These are phyloP conservation scores for Astrothelium macrocarpum DNA, from an alignment of 495 filamentous ascomycete species.

Conservation along the genomic window DNA sequence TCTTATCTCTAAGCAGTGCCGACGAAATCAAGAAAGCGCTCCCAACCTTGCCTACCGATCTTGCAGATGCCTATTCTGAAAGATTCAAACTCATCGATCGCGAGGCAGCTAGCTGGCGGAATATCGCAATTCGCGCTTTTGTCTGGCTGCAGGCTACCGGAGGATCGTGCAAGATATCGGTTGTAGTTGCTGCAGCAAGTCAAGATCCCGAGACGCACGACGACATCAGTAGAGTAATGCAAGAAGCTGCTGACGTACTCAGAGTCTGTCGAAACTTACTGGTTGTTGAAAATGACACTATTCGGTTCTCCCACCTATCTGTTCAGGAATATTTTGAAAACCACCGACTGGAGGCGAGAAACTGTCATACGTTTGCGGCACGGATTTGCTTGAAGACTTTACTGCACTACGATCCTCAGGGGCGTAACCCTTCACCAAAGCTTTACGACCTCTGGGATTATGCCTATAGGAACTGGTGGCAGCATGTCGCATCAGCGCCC, in stretches of 20 bases:
- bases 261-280: not conserved
- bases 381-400: not conserved
- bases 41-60: not conserved
- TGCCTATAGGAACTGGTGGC: not conserved
- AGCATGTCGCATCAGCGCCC: not conserved
- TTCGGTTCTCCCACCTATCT: not conserved
- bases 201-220: not conserved
- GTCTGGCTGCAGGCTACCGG: not conserved
- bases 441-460: not conserved
- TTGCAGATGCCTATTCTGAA: not conserved
- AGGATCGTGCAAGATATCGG: not conserved
- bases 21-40: not conserved
- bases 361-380: not conserved
- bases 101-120: not conserved
- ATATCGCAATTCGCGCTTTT: not conserved
- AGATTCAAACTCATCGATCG: not conserved
- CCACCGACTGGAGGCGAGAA: not conserved
- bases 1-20: not conserved
- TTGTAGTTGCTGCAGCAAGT: not conserved
- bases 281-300: not conserved
- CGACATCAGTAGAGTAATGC: not conserved
- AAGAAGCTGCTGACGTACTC: not conserved
- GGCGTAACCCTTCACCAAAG: not conserved
- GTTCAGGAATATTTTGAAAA: not conserved
- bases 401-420: not conserved